Evolutionary conservation across 1,139 yeast species (phyloP).

Genomic region (Citeromyces hawaiiensis): DNA sequence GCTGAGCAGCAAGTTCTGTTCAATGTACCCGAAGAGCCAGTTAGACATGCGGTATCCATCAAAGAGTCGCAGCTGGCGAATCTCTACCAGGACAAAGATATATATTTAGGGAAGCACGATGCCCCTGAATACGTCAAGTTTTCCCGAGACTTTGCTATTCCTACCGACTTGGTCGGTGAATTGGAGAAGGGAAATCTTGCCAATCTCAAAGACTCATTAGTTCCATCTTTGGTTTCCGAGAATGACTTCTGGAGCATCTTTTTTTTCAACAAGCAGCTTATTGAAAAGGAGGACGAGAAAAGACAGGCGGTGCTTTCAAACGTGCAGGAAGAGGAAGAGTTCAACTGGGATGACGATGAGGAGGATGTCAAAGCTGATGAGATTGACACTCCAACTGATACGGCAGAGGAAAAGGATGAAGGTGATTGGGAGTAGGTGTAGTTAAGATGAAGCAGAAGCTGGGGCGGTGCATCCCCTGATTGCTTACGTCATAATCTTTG

Average conservation of each 20-base stretch:
- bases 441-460: not conserved
- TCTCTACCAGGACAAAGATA: slow-evolving; percentile 30
- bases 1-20: slow-evolving; percentile 22
- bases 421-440: slow-evolving; percentile 34
- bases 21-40: slow-evolving; percentile 22
- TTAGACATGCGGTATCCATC: slow-evolving; percentile 25
- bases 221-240: slow-evolving; percentile 49
- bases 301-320: slow-evolving; percentile 46
- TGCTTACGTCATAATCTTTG: too few relatives aligned
- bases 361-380: slow-evolving; percentile 27
- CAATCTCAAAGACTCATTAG: slow-evolving; percentile 32
- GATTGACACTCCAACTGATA: slow-evolving; percentile 1
- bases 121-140: slow-evolving; percentile 14
- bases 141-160: slow-evolving; percentile 15
- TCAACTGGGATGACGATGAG: slow-evolving; percentile 51
- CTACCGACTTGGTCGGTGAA: slow-evolving; percentile 33
- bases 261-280: slow-evolving; percentile 38
- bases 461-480: too few relatives aligned
- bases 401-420: slow-evolving; percentile 14
- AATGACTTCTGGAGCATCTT: slow-evolving; percentile 67
- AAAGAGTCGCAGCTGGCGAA: slow-evolving; percentile 46
- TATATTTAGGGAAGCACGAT: slow-evolving; percentile 23
- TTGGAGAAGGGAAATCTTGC: slow-evolving; percentile 16
- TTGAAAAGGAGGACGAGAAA: slow-evolving; percentile 50
- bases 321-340: slow-evolving; percentile 33